Percentiles rank a stretch among this genome's conserved stretches.
These are phyloP conservation scores for Exobasidium cylindrosporum DNA, from an alignment of 1,284 basidiomycete genomes.

Conservation along the genomic window DNA sequence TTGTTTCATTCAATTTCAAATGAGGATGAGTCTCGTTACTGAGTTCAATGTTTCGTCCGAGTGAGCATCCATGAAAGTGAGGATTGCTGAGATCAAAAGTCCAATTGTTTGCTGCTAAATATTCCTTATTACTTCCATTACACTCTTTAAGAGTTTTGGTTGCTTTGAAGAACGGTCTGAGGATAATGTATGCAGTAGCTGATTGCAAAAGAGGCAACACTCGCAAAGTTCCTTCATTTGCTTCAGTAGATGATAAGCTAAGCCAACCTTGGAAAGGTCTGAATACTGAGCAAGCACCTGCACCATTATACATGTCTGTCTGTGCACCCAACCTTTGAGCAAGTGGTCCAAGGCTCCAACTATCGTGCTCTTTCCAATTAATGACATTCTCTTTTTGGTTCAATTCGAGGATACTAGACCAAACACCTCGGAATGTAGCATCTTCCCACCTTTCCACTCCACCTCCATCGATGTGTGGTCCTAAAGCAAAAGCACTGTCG, in stretches of 20 bases:
- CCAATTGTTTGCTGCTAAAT: slow-evolving; percentile 30
- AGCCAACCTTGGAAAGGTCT: slow-evolving; percentile 76
- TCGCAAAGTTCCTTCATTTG: slow-evolving; percentile 70
- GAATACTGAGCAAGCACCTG: slow-evolving; percentile 68
- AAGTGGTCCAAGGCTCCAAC: slow-evolving; percentile 46
- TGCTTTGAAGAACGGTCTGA: slow-evolving; percentile 72
- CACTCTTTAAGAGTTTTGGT: slow-evolving; percentile 13
- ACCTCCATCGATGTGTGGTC: slow-evolving; percentile 74
- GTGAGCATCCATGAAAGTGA: slow-evolving; percentile 63
- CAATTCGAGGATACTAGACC: slow-evolving; percentile 61
- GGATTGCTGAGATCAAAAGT: slow-evolving; percentile 63
- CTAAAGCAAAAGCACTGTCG: slow-evolving; percentile 68
- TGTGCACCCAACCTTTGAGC: slow-evolving; percentile 31
- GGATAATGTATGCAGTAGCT: slow-evolving; percentile 71
- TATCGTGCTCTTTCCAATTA: slow-evolving; percentile 61
- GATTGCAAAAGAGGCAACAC: slow-evolving; percentile 74
- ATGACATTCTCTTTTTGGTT: slow-evolving; percentile 59
- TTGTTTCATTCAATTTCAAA: slow-evolving; percentile 65
- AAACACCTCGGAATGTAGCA: slow-evolving; percentile 63
- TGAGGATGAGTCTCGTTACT: slow-evolving; percentile 69
- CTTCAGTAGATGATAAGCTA: slow-evolving; percentile 62
- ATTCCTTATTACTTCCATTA: slow-evolving; percentile 13
- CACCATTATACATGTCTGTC: slow-evolving; percentile 40
- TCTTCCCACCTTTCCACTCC: slow-evolving; percentile 78
- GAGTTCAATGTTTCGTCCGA: slow-evolving; percentile 68